Percentiles rank a stretch among this genome's conserved stretches.
phyloP scores from a whole-genome alignment of 2,329 filamentous ascomycete species.

The Apiospora marii region DNA sequence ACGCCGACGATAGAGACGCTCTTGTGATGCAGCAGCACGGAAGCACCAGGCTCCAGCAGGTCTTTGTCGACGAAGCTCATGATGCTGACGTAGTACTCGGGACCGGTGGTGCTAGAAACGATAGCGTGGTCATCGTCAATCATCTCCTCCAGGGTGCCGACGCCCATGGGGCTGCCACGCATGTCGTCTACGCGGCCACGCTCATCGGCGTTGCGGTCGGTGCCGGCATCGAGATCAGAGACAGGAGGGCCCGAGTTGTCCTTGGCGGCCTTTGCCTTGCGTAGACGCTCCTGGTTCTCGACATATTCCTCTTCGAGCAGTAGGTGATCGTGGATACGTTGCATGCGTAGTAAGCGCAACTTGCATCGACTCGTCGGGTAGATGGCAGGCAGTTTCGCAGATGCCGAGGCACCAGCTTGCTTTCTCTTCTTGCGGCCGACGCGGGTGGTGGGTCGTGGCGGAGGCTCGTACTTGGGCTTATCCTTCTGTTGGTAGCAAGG shows the following conservation, averaged over 20 bases:
- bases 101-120: slow-evolving; percentile 94
- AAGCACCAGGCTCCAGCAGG: slow-evolving; percentile 92
- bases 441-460: slow-evolving; percentile 93
- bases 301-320: slow-evolving; percentile 98
- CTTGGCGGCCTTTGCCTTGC: slow-evolving; percentile 87
- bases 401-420: slow-evolving; percentile 89
- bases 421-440: slow-evolving; percentile 99
- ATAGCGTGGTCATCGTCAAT: slow-evolving; percentile 99
- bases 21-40: slow-evolving; percentile 95
- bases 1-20: slow-evolving; percentile 98
- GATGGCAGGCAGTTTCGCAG: slow-evolving; percentile 92
- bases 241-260: slow-evolving; percentile 69
- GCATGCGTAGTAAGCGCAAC: slow-evolving; percentile 95
- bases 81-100: slow-evolving; percentile 99
- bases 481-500: slow-evolving; percentile 76
- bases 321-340: slow-evolving; percentile 96
- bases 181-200: slow-evolving; percentile 95
- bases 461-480: slow-evolving; percentile 99
- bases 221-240: slow-evolving; percentile 74
- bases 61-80: slow-evolving; percentile 99
- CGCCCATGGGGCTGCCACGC: slow-evolving; percentile 98
- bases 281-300: slow-evolving; percentile 95
- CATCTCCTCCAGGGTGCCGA: slow-evolving; percentile 96
- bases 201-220: slow-evolving; percentile 92
- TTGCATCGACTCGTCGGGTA: slow-evolving; percentile 98